Conservation (phyloP, 2,329 filamentous ascomycete species). For the Aspergillaceae sp. region DNA sequence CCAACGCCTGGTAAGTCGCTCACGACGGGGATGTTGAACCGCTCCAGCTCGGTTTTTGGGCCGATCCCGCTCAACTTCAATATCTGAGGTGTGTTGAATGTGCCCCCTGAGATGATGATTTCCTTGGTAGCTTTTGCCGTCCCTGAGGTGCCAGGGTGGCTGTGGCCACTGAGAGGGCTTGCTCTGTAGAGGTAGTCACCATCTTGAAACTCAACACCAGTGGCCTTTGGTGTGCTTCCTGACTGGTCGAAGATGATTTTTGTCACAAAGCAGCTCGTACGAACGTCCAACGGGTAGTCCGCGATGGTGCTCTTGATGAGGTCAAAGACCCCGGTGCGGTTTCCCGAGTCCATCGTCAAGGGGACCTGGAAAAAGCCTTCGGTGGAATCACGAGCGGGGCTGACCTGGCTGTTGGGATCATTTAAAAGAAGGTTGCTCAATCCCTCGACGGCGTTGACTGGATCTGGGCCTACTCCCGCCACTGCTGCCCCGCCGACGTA, state of each 20-base stretch:
- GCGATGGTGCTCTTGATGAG: constrained; percentile 11
- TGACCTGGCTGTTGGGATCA: constrained; percentile 14
- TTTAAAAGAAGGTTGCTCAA: constrained; percentile 25
- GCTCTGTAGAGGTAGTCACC: constrained; percentile 42
- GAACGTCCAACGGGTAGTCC: constrained; percentile 50
- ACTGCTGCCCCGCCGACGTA: constrained; percentile 44
- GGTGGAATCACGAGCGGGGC: constrained; percentile 36
- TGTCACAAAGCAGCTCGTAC: constrained; percentile 41
- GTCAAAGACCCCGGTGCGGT: too few relatives aligned
- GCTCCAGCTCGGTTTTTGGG: constrained; percentile 43
- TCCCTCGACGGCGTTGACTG: too few relatives aligned
- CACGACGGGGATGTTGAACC: constrained; percentile 47
- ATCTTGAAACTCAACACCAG: constrained; percentile 43
- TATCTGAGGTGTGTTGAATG: constrained; percentile 57
- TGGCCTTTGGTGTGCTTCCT: constrained; percentile 33
- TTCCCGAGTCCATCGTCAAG: too few relatives aligned
- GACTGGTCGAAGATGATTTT: constrained; percentile 38
- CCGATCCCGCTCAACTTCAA: constrained; percentile 59
- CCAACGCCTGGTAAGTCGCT: constrained; percentile 55
- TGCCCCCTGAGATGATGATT: constrained; percentile 43
- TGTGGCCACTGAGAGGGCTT: constrained; percentile 26
- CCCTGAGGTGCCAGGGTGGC: constrained; percentile 28
- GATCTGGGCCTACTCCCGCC: too few relatives aligned
- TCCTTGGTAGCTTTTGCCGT: constrained; percentile 37
- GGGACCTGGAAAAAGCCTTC: not conserved